Evolutionary conservation across 352 stramenopile genomes (phyloP).

Genomic region (Pythium plurisporium): DNA sequence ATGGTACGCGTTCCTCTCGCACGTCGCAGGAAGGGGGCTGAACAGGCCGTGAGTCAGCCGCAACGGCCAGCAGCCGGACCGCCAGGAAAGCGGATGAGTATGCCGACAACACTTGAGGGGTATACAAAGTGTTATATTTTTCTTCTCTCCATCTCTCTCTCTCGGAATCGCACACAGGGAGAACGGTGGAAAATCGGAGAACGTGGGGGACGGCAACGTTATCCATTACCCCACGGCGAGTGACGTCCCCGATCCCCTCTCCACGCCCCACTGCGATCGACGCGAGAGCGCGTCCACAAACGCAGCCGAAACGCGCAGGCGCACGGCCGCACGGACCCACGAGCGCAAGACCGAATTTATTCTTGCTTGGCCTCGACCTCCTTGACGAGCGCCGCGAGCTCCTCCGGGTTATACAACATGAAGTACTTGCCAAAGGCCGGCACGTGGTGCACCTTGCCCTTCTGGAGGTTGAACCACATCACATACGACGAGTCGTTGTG

Average conservation of each 20-base stretch:
- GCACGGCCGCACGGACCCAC: neutral
- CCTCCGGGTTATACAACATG: conserved; percentile 87
- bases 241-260: too few species aligned
- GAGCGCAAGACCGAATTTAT: too few species aligned
- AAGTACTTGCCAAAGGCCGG: conserved; percentile 89
- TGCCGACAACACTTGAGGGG: neutral
- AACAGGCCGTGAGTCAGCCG: too few species aligned
- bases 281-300: too few species aligned
- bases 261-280: too few species aligned
- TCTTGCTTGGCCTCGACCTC: conserved; percentile 81
- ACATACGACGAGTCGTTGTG: conserved; percentile 89
- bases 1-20: neutral
- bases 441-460: conserved; percentile 87
- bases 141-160: neutral
- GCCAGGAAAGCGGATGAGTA: neutral
- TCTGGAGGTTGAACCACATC: conserved; percentile 84
- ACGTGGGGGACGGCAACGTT: too few species aligned
- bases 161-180: neutral
- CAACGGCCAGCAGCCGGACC: too few species aligned
- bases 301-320: neutral
- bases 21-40: too few species aligned
- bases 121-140: conserved; percentile 15
- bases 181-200: neutral
- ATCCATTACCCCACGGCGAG: too few species aligned
- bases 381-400: conserved; percentile 77